Evolutionary conservation across 306 rosid genomes (phyloP).

Genomic region (Erythrophleum fordii): DNA sequence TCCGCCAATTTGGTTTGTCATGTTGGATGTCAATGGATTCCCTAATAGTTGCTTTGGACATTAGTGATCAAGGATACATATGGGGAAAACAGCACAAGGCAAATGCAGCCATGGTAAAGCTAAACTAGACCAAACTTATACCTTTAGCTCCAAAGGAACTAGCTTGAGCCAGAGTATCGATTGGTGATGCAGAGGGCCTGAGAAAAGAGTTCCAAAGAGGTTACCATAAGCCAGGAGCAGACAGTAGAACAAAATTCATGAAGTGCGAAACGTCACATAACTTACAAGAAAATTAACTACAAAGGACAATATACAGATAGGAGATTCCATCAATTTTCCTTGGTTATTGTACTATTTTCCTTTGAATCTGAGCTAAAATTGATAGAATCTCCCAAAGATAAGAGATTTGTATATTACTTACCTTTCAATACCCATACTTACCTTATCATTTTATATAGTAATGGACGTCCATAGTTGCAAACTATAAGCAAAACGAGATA

Average conservation of each 20-base stretch:
- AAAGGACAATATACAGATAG: not conserved
- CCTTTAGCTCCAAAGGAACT: slow-evolving; percentile 40
- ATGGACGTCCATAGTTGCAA: not conserved
- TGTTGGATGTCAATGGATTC: slow-evolving; percentile 45
- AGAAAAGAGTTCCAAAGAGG: slow-evolving; percentile 36
- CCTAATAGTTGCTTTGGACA: slow-evolving; percentile 44
- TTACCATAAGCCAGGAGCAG: slow-evolving; percentile 25
- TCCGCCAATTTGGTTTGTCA: slow-evolving; percentile 43
- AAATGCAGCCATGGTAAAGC: slow-evolving; percentile 12
- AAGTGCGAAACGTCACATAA: not conserved
- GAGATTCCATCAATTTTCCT: not conserved
- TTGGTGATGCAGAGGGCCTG: slow-evolving; percentile 62
- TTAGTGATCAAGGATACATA: slow-evolving; percentile 38
- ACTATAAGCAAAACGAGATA: not conserved
- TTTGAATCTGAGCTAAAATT: not conserved
- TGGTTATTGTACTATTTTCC: not conserved
- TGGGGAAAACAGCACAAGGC: not conserved
- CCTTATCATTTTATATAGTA: not conserved
- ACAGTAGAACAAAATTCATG: slow-evolving; percentile 26
- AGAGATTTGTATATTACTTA: not conserved
- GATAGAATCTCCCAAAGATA: not conserved
- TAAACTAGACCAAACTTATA: slow-evolving; percentile 19
- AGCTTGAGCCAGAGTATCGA: slow-evolving; percentile 45
- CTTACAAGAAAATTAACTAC: not conserved
- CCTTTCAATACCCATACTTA: not conserved